Evolutionary conservation across 192 early-diverging fungal genomes (phyloP), one percentile per base, ranked within the genome.

Genomic region (Cetraspora pellucida): DNA sequence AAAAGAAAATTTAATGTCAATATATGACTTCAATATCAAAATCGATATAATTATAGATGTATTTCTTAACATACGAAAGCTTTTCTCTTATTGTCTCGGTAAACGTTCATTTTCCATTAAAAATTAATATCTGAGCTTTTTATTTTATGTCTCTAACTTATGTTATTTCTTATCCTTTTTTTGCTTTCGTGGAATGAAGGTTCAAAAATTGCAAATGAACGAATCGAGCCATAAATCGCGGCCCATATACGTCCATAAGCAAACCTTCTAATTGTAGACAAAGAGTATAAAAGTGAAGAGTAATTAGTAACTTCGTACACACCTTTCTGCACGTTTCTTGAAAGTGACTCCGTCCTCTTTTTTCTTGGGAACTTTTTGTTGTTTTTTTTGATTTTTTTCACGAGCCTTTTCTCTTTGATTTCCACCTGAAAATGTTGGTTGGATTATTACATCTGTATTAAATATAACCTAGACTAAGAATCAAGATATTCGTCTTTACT

Each of bases 351-450:
- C 79, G 30, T 77, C 80, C 6, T 72, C 21, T 44, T 43, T 75
- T 13, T 75, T 46, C 37, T 84, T 84, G 13, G 63, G 52, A 13
- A 65, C 59, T 47, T 85, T 73, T 17, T 64, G 27, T 46, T 77
- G 55, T 79, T 87, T 87, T 70, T 87, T 87, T 28, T 72, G 23
- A 68, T 81, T 82, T 75, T 87, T 87, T 57, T 71, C 55, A 37
- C 85, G 85, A 78, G 82, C 84, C 37, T 82, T 80, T 67, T 87
- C 85, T 76, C 85, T 80, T 73, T 87, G 85, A 67, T 87, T 87
- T 28, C 85, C 85, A 80, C 85, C 85, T 87, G 50, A 8, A 58
- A 19, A 23, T 27, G n/a, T n/a, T 55, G 23, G n/a, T 58, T 37
- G 37, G 7, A 37, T 37, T 10, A 5, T 19, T 14, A 54, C 5